Base-by-base conservation (phyloP, 805 yeast species). In the Kregervanrija fluxuum region DNA sequence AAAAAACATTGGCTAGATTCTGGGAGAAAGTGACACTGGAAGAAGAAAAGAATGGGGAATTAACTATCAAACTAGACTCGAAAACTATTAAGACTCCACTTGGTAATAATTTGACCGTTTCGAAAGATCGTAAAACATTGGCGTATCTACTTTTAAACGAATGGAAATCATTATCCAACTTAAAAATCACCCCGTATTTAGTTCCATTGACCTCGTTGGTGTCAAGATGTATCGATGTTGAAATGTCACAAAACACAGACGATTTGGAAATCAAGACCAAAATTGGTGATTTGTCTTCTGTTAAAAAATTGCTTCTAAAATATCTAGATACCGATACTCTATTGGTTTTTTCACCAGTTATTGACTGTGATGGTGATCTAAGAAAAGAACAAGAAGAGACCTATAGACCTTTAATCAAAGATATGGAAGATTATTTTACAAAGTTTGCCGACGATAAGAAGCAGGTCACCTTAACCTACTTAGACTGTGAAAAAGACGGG, bases 281-380 rank as follows among this genome's bases (percentile, higher is more conserved):
- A 59, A 72, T 81, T 34, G 89, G 90, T 9, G 75, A 70, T 48
- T 65, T 78, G 37, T 75, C 71, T 4, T 76, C 74, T 37, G 75
- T 87, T 15, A 74, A 77, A 48, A 63, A 71, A 37, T 75, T 75
- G 50, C 66, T 93, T 49, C 67, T 91, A 56, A 79, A 90, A 44
- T 93, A 90, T 59, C 69, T 95, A 47, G 99, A 93, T 61, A 93
- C 99, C 0, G 99, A 93, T 63, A 89, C 98, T 1, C 69, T 95
- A 50, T 71, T 93, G 43, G 88, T 91, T 8, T 84, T 90, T 57
- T 81, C 96, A 1, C 95, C 96, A 11, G 52, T 54, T 10, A 71
- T 69, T 36, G 98, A 91, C 60, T 88, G 85, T 59, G 90, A 85
- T 52, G 98, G 98, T 9, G 70, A 68, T 36, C 70, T 93, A 49